These are phyloP conservation scores for Biscutella auriculata DNA, from an alignment of 441 rosid species.

Conservation along the genomic window DNA sequence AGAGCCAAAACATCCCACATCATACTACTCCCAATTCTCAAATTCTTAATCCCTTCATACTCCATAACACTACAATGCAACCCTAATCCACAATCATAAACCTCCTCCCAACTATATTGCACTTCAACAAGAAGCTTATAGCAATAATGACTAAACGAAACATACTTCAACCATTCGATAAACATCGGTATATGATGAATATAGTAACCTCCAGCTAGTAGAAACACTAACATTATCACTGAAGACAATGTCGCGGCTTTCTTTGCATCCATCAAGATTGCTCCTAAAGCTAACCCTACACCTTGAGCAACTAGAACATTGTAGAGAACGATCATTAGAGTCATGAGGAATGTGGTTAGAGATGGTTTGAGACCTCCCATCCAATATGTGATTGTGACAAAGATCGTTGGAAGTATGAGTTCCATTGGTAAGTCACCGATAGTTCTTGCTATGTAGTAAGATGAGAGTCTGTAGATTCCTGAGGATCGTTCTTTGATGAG, in stretches of 20 bases:
- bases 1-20: conserved; percentile 57
- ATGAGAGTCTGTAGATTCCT: conserved; percentile 79
- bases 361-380: conserved; percentile 92
- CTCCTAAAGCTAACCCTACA: conserved; percentile 76
- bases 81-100: conserved; percentile 45
- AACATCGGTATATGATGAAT: conserved; percentile 74
- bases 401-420: conserved; percentile 73
- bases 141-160: conserved; percentile 76
- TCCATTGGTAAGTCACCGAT: conserved; percentile 91
- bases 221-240: conserved; percentile 65
- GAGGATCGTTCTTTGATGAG: conserved; percentile 73
- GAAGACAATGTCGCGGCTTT: conserved; percentile 75
- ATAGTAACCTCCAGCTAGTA: conserved; percentile 80
- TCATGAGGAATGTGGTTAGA: conserved; percentile 36
- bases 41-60: conserved; percentile 48
- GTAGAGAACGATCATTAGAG: conserved; percentile 52
- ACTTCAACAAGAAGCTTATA: conserved; percentile 70
- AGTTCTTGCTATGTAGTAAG: conserved; percentile 62
- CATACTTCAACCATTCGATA: conserved; percentile 70
- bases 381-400: conserved; percentile 72
- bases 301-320: conserved; percentile 83
- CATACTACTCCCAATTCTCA: conserved; percentile 31
- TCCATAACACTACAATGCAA: conserved; percentile 56
- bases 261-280: conserved; percentile 66
- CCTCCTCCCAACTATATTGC: conserved; percentile 51